These are phyloP conservation scores for Proteromonas lacertae DNA, from an alignment of 352 stramenopile genomes.

Conservation along the genomic window DNA sequence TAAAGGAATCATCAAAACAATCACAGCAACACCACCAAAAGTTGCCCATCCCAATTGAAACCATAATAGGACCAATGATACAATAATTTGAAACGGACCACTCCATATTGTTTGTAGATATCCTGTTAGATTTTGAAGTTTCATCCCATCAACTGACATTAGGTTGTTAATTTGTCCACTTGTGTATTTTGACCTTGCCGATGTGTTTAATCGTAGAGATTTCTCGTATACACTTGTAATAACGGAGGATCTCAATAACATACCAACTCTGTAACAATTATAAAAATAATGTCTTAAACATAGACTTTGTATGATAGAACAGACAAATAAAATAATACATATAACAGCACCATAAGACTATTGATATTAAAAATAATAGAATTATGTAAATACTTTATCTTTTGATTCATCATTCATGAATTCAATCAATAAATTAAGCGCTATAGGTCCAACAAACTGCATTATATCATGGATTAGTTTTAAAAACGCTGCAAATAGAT, in stretches of 20 bases:
- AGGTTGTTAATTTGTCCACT: conserved; percentile 79
- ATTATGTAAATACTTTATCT: conserved; percentile 4
- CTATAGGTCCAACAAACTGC: conserved; percentile 44
- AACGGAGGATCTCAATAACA: conserved; percentile 19
- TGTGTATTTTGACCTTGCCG: conserved; percentile 6
- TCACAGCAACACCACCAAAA: conserved; percentile 28
- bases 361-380: conserved; percentile 8
- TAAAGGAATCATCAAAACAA: conserved; percentile 57
- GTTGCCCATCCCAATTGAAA: conserved; percentile 12
- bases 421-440: conserved; percentile 27
- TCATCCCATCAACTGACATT: conserved; percentile 75
- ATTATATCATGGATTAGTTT: conserved; percentile 57
- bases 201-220: conserved; percentile 6
- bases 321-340: conserved; percentile 7
- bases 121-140: conserved; percentile 63
- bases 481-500: conserved; percentile 36
- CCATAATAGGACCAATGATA: conserved; percentile 27
- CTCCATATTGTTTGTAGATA: conserved; percentile 72
- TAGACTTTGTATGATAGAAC: background rate
- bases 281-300: conserved; percentile 5
- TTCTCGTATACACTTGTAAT: conserved; percentile 20
- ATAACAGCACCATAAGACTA: conserved; percentile 8
- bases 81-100: conserved; percentile 31
- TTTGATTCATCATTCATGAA: conserved; percentile 19
- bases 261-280: conserved; percentile 17